Base-by-base conservation (phyloP, 441 rosid genomes). In the Adansonia madagascariensis region DNA sequence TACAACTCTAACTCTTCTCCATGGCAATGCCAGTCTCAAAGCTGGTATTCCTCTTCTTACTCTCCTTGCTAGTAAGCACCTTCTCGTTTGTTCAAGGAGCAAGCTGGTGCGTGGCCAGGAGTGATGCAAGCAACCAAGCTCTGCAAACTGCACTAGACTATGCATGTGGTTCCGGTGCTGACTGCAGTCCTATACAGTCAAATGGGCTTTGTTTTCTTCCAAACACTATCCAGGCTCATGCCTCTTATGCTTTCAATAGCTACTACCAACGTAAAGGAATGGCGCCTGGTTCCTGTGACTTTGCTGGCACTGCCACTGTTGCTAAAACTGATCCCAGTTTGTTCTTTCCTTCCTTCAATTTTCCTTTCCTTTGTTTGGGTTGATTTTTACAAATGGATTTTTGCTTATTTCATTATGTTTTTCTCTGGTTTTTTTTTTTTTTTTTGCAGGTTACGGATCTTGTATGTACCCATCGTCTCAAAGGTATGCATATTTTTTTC, bases 181-280 rank as follows among this genome's bases (percentile, higher is more conserved):
- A 95, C 82, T 95, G 98, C 76, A 76, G 78, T 43, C 90, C 95
- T 2, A 66, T 93, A 8, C 90, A 78, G 76, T 47, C 94, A 0
- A 71, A n/a, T 24, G 97, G 98, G 4, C 82, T 90, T 0, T 93
- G 98, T 73, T 93, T 82, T 77, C 91, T 92, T 14, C 99, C 98
- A 0, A 92, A 92, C 80, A 91, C 97, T 1, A 15, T 92, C 46
- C 88, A 82, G 55, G 97, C 91, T 31, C 97, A 95, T 56, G 91
- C 99, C 41, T 92, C 98, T 67, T 93, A 93, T 64, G 97, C 99
- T 39, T 93, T 87, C 86, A 91, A 95, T 66, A 95, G 98, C 85
- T 93, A 83, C 83, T 93, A 80, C 80, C 97, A 92, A 53, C 87
- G 90, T 73, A 85, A 81, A 70, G 75, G 68, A 81, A 91, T 92